Base-by-base conservation (phyloP, 176 grass and related monocot genomes). In the Musa itinerans region DNA sequence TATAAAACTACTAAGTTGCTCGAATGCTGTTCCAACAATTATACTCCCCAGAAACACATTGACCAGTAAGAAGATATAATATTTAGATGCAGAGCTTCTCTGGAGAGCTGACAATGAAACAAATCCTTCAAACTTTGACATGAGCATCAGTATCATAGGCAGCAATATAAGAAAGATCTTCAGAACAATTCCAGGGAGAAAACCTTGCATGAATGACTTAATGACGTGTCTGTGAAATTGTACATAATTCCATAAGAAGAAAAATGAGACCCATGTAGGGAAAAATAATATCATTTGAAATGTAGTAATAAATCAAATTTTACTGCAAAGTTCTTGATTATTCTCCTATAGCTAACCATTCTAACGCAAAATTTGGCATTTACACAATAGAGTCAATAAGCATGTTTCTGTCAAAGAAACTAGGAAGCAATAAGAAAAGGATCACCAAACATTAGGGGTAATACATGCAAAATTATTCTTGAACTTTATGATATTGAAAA, bases 161-260 rank as follows among this genome's bases (percentile, higher is more conserved):
- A 99, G 96, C 17, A 99, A 69, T 89, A 99, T 89, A 58, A 99
- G 87, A 77, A 99, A 99, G 53, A 99, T 88, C 86, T 99, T 99
- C 81, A 99, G 68, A 82, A 80, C 84, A 86, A 99, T 99, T 85
- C 96, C 96, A 34, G 96, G 91, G 69, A 99, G 91, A 78, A 95
- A 95, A 48, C 96, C 96, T 87, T 99, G 96, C 81, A 99, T 89
- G 76, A 99, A 89, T 15, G 96, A 95, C 87, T 99, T 99, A 62
- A 99, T 71, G 71, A 78, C 0, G 58, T 0, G 13, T 73, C 95
- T 94, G 84, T 57, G 12, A 8, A 53, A 50, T 43, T 14, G 48
- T 21, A 58, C 3, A 72, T 52, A 11, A 52, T 53, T 21, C 52
- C 12, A 72, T 16, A 59, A 48, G 25, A 79, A n/a, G 65, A 48